Evolutionary conservation across 495 filamentous ascomycete species (phyloP), one percentile per base, ranked within the genome.

Genomic region (Penicillium ucsense): DNA sequence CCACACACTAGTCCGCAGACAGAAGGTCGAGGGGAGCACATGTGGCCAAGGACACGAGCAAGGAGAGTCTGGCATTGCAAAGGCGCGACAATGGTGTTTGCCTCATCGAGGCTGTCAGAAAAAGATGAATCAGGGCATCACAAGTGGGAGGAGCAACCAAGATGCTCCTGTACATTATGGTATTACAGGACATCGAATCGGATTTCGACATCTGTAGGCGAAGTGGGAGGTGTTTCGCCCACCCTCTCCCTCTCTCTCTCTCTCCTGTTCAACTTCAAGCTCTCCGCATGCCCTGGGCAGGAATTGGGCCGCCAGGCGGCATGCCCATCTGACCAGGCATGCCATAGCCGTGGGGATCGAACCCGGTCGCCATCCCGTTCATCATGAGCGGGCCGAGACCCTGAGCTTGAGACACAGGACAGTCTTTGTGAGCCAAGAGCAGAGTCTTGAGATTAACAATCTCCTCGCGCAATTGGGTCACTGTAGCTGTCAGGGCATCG

Each of bases 361-460:
- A 72, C 34, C 65, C 68, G 32, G 65, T 45, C 6, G 62, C 51
- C 59, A 72, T 64, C 46, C 79, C 76, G 49, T 77, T 75, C 80
- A 89, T 82, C 56, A 78, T 80, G 7, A 84, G 71, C 28, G 78
- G 75, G 41, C 79, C 76, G 7, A 95, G 64, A 8, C 89, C 88
- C 62, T 97, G 94, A 29, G 83, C 79, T 59, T 94, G 87, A 6
- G 88, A 85, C 27, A 97, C 84, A 2, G 94, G 88, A 55, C 92
- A 98, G 61, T 98, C 94, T 61, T 98, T 98, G 64, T 98, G 92
- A 3, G 90, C 89, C 5, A 97, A 75, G 34, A 98, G 72, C 2
- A 97, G 73, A 0, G 89, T 94, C 74, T 97, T 98, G 37, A 98
- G 78, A 46, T 89, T 90, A 53, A 97, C 89, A 44, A 98, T 86